phyloP scores from a whole-genome alignment of 129 eudicot species.

The Saussurea involucrata region DNA sequence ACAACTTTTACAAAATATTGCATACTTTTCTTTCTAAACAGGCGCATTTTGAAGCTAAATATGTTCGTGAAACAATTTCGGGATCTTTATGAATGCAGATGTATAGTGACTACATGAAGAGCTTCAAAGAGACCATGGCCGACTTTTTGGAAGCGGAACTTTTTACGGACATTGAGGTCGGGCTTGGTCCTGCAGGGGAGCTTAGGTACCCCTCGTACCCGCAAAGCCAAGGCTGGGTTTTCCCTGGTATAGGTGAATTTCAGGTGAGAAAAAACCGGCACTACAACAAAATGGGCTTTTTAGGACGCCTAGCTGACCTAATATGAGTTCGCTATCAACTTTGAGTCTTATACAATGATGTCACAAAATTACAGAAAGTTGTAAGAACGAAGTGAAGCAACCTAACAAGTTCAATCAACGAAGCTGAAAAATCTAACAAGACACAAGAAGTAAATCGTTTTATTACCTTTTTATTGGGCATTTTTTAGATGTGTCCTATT shows the following conservation, averaged over 20 bases:
- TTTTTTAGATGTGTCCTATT: too few relatives aligned
- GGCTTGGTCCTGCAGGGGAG: conserved; percentile 94
- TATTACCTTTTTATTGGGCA: too few relatives aligned
- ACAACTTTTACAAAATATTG: background rate
- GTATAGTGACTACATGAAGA: conserved; percentile 83
- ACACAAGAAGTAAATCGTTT: too few relatives aligned
- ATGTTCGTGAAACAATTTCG: background rate
- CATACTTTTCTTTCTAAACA: background rate
- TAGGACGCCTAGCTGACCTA: background rate
- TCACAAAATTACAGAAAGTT: too few relatives aligned
- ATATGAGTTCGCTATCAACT: background rate
- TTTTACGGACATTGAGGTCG: conserved; percentile 83
- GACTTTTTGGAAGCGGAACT: conserved; percentile 65
- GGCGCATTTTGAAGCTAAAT: background rate
- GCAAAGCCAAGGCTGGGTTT: conserved; percentile 76
- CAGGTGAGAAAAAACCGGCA: conserved; percentile 43
- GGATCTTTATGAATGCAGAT: conserved; percentile 38
- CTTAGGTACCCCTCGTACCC: conserved; percentile 88
- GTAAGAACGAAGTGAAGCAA: too few relatives aligned
- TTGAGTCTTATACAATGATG: background rate
- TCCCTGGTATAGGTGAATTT: conserved; percentile 95
- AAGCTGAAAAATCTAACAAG: too few relatives aligned
- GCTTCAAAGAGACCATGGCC: conserved; percentile 70
- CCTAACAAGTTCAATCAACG: too few relatives aligned
- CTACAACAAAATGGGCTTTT: background rate